A percentile compares a stretch with the other conserved stretches of the same genome.
Evolutionary conservation across 2,329 filamentous ascomycete species (phyloP).

Genomic region (Apiospora marii): DNA sequence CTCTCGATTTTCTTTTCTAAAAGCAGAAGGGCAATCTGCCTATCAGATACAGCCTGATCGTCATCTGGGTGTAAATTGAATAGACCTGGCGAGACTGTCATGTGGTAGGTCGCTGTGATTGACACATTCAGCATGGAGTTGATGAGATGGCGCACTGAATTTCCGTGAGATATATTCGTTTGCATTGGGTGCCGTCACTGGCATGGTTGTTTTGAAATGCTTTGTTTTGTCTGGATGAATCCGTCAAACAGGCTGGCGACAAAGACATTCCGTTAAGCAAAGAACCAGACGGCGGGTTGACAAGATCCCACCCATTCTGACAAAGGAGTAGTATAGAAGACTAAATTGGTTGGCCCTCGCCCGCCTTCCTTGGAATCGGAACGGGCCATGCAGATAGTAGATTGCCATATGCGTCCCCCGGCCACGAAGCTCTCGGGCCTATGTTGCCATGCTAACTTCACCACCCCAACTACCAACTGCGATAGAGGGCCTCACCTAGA

Average conservation of each 20-base stretch:
- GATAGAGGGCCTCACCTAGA: not conserved
- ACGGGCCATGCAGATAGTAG: not conserved
- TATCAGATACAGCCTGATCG: not conserved
- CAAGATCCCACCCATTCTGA: not conserved
- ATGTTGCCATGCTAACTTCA: not conserved
- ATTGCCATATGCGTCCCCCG: fast-evolving
- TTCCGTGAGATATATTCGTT: not conserved
- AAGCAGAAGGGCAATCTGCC: not conserved
- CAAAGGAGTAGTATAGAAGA: not conserved
- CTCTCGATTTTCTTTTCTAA: not conserved
- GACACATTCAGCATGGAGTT: not conserved
- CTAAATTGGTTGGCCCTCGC: not conserved
- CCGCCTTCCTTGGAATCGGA: not conserved
- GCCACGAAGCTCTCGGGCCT: not conserved
- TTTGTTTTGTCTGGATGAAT: slow-evolving; percentile 3
- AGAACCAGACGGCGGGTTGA: not conserved
- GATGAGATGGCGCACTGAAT: not conserved
- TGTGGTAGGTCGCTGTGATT: not conserved
- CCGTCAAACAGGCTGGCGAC: not conserved
- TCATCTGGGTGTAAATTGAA: not conserved
- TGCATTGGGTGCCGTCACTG: not conserved
- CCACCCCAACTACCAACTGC: no score
- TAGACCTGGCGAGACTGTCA: not conserved
- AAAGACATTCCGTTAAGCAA: not conserved
- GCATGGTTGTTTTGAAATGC: not conserved